These are phyloP conservation scores for Rubia tinctorum DNA, from an alignment of 305 asterid genomes.

Conservation along the genomic window DNA sequence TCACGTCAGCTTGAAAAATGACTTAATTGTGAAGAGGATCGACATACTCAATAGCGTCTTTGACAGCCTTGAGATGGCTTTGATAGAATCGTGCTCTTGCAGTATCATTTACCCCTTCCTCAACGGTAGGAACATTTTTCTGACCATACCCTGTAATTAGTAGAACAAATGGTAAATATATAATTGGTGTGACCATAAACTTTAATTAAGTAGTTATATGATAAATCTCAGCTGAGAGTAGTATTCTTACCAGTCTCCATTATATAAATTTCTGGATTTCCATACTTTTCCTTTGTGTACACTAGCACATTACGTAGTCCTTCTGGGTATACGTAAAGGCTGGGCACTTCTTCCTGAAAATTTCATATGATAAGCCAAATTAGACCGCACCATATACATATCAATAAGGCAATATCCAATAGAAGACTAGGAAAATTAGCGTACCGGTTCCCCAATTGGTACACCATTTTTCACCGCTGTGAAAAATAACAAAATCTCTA, in stretches of 20 bases:
- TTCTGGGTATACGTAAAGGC: conserved; percentile 1
- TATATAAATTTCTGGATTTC: background rate
- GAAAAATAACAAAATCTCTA: background rate
- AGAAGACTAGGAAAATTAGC: background rate
- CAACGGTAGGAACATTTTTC: background rate
- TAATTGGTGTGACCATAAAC: background rate
- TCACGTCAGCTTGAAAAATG: no score
- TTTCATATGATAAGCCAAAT: background rate
- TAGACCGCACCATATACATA: no score
- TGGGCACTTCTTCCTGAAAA: background rate
- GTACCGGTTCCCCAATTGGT: conserved; percentile 28
- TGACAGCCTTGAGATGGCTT: background rate
- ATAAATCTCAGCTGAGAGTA: background rate
- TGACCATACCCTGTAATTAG: background rate
- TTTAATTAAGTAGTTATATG: no score
- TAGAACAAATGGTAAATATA: background rate
- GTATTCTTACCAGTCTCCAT: background rate
- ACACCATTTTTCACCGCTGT: conserved; percentile 22
- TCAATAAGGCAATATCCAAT: background rate
- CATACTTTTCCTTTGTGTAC: background rate
- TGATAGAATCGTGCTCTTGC: conserved; percentile 1
- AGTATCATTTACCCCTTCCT: conserved; percentile 4
- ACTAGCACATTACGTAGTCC: background rate
- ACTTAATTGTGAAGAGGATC: no score
- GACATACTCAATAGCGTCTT: conserved; percentile 6